Base-by-base conservation (phyloP, 2,329 filamentous ascomycete genomes). In the Calonectria ilicicola region DNA sequence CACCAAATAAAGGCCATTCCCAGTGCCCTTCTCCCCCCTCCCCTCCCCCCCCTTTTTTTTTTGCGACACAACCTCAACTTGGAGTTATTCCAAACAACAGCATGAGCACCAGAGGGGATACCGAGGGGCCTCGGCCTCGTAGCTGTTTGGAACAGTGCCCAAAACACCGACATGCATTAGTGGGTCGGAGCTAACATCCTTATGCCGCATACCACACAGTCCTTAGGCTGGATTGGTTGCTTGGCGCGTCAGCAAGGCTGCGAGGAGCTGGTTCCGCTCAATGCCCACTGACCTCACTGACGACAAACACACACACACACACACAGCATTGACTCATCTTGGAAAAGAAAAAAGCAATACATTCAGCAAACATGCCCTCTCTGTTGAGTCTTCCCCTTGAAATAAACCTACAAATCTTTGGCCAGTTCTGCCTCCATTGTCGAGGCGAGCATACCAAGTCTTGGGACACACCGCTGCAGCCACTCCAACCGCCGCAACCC, bases 371-470 rank as follows among this genome's bases (percentile, higher is more conserved):
- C 9, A 60, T 60, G 53, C 7, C 21, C 14, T 23, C 53, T 5
- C 53, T 60, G 12, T 21, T 60, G 9, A 60, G 2, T 21, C 53
- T 60, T 17, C 53, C 53, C 4, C 32, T 21, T 19, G 63, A 65
- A 27, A 51, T 65, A 40, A 23, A 53, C 15, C 29, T 65, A 15
- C 63, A 51, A 65, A 68, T 73, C 42, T 53, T 51, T 38, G 46
- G 46, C 26, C 56, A 60, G n/a, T 73, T 71, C 35, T 73, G 64
- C 23, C 68, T 73, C 26, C 64, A 71, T 21, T 71, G 72, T 58
- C 64, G 42, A 51, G 67, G 29, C 35, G 46, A 38, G 23, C 47
- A 65, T 23, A 51, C 62, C 23, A 35, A 49, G 21, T 64, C 56
- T n/a, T 70, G 71, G 68, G 67, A 67, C 35, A 23, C 60, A 40